Conservation (phyloP, 768 basidiomycete species). For the Rhizopogon vesiculosus region DNA sequence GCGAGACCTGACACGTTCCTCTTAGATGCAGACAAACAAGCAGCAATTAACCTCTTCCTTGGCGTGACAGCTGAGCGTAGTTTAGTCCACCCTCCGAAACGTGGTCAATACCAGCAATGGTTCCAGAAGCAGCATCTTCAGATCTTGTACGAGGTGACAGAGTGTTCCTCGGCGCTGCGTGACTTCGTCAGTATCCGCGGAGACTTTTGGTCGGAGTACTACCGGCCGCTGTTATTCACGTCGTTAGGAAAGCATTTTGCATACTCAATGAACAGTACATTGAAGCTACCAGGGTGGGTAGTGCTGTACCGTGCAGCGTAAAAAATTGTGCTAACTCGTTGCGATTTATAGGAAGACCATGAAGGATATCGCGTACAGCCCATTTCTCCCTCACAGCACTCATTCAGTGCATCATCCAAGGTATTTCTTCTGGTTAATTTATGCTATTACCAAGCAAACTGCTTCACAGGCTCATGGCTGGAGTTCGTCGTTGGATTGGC, state of each 20-base stretch:
- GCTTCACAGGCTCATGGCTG: constrained; percentile 60
- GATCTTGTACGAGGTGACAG: constrained; percentile 60
- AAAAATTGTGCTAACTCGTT: not conserved
- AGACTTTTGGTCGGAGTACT: constrained; percentile 89
- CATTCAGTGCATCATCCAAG: constrained; percentile 30
- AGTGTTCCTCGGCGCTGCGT: constrained; percentile 57
- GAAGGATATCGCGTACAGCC: constrained; percentile 65
- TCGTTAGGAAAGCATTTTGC: constrained; percentile 86
- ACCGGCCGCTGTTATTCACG: constrained; percentile 80
- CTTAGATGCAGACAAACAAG: constrained; percentile 92
- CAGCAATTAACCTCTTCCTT: constrained; percentile 96
- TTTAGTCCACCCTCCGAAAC: constrained; percentile 42
- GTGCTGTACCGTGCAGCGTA: not conserved
- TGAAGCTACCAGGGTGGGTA: constrained; percentile 75
- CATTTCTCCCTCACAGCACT: constrained; percentile 62
- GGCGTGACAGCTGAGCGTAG: constrained; percentile 56
- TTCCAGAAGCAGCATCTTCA: constrained; percentile 68
- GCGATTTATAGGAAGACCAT: constrained; percentile 54
- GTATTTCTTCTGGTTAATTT: constrained; percentile 24
- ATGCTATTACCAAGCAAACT: constrained; percentile 3
- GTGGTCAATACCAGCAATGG: constrained; percentile 83
- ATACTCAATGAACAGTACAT: constrained; percentile 87
- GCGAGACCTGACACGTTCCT: constrained; percentile 2
- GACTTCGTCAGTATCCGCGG: constrained; percentile 55
- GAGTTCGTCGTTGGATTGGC: constrained; percentile 75